Conservation (phyloP, 148 eudicot genomes). For the Pharnaceum exiguum region DNA sequence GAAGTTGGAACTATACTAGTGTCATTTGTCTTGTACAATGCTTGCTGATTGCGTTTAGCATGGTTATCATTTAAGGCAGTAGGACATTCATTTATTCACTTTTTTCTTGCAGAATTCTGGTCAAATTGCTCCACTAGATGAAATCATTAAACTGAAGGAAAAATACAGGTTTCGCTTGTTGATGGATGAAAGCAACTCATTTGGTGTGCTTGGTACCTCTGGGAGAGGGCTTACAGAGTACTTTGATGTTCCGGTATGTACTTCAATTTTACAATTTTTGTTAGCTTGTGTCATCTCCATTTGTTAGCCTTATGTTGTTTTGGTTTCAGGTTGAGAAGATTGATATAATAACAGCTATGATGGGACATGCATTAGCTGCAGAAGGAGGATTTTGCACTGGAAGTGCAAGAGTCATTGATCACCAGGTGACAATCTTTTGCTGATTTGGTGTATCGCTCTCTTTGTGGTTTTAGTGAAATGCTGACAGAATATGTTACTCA, state of each 20-base stretch:
- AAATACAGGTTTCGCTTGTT: slow-evolving; percentile 77
- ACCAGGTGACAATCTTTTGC: slow-evolving; percentile 87
- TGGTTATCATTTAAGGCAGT: too few relatives aligned
- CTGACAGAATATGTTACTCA: too few relatives aligned
- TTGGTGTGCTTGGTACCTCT: slow-evolving; percentile 82
- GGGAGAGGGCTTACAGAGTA: slow-evolving; percentile 95
- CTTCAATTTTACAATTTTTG: neutral
- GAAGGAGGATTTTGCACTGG: slow-evolving; percentile 99
- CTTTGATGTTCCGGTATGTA: slow-evolving; percentile 70
- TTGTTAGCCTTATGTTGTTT: neutral
- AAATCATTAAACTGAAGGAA: slow-evolving; percentile 82
- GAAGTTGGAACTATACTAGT: too few relatives aligned
- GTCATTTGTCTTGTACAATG: too few relatives aligned
- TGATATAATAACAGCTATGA: slow-evolving; percentile 93
- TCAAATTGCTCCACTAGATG: slow-evolving; percentile 87
- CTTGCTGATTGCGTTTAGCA: too few relatives aligned
- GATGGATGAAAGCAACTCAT: slow-evolving; percentile 91
- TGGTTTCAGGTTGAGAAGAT: slow-evolving; percentile 72
- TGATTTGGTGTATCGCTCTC: neutral
- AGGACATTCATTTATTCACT: neutral
- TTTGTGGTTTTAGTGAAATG: too few relatives aligned
- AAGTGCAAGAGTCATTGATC: slow-evolving; percentile 80
- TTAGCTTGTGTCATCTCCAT: neutral
- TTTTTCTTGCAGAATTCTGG: slow-evolving; percentile 78
- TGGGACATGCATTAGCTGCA: slow-evolving; percentile 94